Conservation (phyloP, 1,284 basidiomycete species). For the Neolentinus lepideus region DNA sequence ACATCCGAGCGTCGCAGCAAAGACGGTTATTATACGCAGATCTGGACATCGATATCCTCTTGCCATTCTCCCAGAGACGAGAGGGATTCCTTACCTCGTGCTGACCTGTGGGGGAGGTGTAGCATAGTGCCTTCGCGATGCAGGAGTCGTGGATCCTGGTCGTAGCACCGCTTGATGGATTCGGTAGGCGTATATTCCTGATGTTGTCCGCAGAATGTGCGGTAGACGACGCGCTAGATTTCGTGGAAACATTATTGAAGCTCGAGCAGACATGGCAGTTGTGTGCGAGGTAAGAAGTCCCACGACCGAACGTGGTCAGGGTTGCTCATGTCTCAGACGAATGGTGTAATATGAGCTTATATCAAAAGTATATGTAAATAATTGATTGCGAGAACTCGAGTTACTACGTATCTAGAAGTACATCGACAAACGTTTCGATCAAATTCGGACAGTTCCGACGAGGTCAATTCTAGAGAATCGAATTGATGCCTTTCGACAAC, state of each 20-base stretch:
- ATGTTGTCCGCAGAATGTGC: background rate
- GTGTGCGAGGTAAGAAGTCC: background rate
- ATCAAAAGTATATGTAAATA: background rate
- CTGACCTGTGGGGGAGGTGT: constrained; percentile 15
- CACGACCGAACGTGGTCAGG: background rate
- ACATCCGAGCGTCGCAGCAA: background rate
- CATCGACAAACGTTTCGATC: too few relatives aligned
- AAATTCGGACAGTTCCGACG: too few relatives aligned
- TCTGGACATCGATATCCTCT: background rate
- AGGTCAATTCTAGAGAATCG: too few relatives aligned
- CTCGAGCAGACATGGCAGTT: background rate
- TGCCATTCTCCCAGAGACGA: background rate
- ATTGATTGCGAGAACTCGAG: too few relatives aligned
- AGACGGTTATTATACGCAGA: background rate
- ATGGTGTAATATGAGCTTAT: background rate
- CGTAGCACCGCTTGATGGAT: background rate
- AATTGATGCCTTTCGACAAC: too few relatives aligned
- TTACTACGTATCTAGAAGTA: too few relatives aligned
- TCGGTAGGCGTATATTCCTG: background rate
- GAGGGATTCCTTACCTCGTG: background rate
- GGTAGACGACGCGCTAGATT: constrained; percentile 2
- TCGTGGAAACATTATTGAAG: background rate
- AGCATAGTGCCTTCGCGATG: constrained; percentile 8
- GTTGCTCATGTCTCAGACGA: background rate
- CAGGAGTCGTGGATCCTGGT: background rate